Conservation (phyloP, 441 rosid genomes). For the Croton setiger region DNA sequence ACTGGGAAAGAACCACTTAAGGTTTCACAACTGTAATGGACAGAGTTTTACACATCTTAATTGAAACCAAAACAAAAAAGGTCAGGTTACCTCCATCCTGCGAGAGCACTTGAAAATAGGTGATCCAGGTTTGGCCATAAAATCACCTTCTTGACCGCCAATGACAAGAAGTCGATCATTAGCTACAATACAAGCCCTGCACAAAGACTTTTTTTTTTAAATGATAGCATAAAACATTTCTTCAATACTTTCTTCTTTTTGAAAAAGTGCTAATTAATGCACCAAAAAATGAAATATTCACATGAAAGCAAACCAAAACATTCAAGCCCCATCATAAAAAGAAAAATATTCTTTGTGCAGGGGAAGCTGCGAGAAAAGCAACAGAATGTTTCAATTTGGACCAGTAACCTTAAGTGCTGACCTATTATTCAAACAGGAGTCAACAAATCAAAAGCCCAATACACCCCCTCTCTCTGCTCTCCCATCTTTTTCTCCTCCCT, state of each 20-base stretch:
- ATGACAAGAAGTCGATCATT: slow-evolving; percentile 67
- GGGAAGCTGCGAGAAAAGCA: neutral
- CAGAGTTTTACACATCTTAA: neutral
- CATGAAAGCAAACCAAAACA: neutral
- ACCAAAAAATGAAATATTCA: neutral
- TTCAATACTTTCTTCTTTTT: neutral
- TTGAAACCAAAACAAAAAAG: neutral
- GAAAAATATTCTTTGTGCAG: no score
- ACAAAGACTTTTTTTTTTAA: slow-evolving; percentile 3
- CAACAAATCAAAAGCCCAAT: neutral
- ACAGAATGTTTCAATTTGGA: neutral
- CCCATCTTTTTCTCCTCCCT: neutral
- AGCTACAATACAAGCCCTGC: slow-evolving; percentile 75
- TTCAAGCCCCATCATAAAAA: no score
- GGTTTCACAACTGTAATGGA: neutral
- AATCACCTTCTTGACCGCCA: slow-evolving; percentile 99
- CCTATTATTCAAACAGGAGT: neutral
- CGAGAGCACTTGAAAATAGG: slow-evolving; percentile 97
- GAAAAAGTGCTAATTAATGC: neutral
- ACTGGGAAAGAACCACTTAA: neutral
- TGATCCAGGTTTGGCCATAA: slow-evolving; percentile 98
- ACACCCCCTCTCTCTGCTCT: no score
- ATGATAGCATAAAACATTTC: neutral
- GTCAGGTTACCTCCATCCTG: slow-evolving; percentile 60
- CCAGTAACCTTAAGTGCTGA: neutral